Evolutionary conservation across 176 grass and related monocot genomes (phyloP).

Genomic region (Zoysia pacifica): DNA sequence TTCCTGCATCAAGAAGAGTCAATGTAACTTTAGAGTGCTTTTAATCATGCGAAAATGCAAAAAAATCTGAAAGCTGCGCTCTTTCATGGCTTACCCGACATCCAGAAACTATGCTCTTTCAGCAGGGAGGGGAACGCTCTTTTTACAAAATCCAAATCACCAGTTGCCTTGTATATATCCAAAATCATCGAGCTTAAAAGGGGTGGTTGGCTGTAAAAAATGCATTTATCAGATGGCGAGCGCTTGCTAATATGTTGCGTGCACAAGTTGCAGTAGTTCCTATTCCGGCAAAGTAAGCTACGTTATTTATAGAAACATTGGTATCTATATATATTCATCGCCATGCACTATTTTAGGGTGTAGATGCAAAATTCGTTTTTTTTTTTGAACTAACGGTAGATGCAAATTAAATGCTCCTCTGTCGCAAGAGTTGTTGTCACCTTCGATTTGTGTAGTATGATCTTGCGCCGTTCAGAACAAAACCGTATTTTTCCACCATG

Average conservation of each 20-base stretch:
- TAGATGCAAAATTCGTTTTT: no score
- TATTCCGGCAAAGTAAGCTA: not conserved
- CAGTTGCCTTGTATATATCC: conserved; percentile 69
- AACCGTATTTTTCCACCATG: conserved; percentile 73
- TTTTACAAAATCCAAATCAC: conserved; percentile 65
- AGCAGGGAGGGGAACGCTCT: conserved; percentile 60
- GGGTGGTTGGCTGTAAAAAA: conserved; percentile 76
- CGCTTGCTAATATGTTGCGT: no score
- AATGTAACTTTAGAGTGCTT: conserved; percentile 17
- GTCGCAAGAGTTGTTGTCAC: conserved; percentile 29
- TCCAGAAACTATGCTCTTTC: conserved; percentile 94
- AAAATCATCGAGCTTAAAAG: conserved; percentile 88
- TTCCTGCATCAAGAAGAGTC: conserved; percentile 45
- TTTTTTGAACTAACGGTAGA: not conserved
- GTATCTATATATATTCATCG: not conserved
- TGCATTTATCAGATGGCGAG: not conserved
- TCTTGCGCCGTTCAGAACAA: conserved; percentile 82
- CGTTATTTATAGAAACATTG: not conserved
- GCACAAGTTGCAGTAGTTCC: no score
- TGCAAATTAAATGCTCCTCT: not conserved
- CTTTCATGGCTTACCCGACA: conserved; percentile 61
- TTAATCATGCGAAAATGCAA: conserved; percentile 26
- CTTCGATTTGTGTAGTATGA: conserved; percentile 94
- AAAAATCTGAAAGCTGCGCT: conserved; percentile 2
- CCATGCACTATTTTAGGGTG: not conserved